Evolutionary conservation across 768 basidiomycete genomes (phyloP), one percentile per base, ranked within the genome.

Genomic region (Russula sp.): DNA sequence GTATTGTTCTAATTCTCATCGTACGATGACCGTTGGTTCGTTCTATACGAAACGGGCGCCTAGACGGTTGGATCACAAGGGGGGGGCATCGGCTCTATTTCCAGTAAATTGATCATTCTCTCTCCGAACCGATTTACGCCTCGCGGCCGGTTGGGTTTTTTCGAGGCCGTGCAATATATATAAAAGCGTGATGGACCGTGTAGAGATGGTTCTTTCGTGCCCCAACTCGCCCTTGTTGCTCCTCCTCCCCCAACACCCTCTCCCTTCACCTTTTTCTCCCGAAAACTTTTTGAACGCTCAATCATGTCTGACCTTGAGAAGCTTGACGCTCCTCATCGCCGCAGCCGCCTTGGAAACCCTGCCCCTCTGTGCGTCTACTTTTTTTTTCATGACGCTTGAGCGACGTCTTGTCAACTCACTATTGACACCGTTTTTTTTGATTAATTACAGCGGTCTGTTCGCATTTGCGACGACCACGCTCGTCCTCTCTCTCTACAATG

Each of bases 381-480:
- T n/a, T n/a, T 5, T 18, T 8, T 16, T 43, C 0, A 32, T 25
- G 3, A 9, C 32, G 16, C 1, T 18, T 9, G 11, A 7, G 45
- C 69, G 34, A 61, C 64, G 1, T 22, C 46, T 3, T 22, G 20
- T 61, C n/a, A 14, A 16, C 42, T 62, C 68, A 14, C 41, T 68
- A 14, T 36, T 22, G 35, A 38, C n/a, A 86, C 85, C 34, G 89
- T 89, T 22, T 9, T 6, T 25, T 20, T 13, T 5, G 20, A 25
- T 25, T 87, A 14, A 85, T 86, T 10, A 89, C 68, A 89, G 88
- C 29, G 90, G 91, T 32, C 77, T 93, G 42, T 88, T 88, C 72
- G 85, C 86, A 42, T 93, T 93, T 75, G 90, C 91, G 16, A 86
- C 87, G 7, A 93, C 91, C 11, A 91, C 89, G 0, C 79, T 93